Conservation (phyloP, 495 filamentous ascomycete genomes). For the Achaetomiella virescens region DNA sequence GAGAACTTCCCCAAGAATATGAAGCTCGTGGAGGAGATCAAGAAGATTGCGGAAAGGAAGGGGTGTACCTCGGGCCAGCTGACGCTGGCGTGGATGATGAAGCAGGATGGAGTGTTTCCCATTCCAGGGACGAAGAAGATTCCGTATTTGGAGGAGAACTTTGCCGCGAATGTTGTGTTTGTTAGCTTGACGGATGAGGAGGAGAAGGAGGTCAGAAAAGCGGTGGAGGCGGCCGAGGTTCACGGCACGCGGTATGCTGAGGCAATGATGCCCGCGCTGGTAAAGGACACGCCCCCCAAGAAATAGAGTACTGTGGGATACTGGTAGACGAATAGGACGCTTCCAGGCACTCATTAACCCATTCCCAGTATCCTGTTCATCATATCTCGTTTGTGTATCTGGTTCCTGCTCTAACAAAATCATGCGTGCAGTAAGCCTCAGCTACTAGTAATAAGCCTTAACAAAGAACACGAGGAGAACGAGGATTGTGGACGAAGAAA, state of each 20-base stretch:
- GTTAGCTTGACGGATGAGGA: slow-evolving; percentile 4
- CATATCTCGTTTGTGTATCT: too few relatives aligned
- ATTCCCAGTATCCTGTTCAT: too few relatives aligned
- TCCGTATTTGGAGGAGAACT: slow-evolving; percentile 12
- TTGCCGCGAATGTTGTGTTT: slow-evolving; percentile 4
- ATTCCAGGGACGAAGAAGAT: slow-evolving; percentile 18
- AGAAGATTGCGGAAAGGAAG: slow-evolving; percentile 61
- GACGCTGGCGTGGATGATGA: slow-evolving; percentile 65
- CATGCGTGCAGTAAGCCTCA: too few relatives aligned
- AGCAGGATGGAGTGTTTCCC: slow-evolving; percentile 44
- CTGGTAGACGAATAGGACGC: too few relatives aligned
- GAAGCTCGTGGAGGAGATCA: slow-evolving; percentile 59
- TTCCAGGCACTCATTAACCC: too few relatives aligned
- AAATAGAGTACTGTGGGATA: too few relatives aligned
- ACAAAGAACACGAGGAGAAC: too few relatives aligned
- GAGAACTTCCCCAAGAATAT: slow-evolving; percentile 70
- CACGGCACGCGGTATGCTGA: slow-evolving; percentile 8
- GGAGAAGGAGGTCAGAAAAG: slow-evolving; percentile 3
- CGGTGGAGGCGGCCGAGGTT: slow-evolving; percentile 9
- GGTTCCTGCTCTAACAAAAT: too few relatives aligned
- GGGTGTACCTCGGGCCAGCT: slow-evolving; percentile 65
- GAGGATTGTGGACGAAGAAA: too few relatives aligned
- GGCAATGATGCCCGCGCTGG: slow-evolving; percentile 8
- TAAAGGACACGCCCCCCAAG: slow-evolving; percentile 14
- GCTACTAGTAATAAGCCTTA: too few relatives aligned